phyloP scores from a whole-genome alignment of 805 yeast species.

The Sugiyamaella valdiviana region DNA sequence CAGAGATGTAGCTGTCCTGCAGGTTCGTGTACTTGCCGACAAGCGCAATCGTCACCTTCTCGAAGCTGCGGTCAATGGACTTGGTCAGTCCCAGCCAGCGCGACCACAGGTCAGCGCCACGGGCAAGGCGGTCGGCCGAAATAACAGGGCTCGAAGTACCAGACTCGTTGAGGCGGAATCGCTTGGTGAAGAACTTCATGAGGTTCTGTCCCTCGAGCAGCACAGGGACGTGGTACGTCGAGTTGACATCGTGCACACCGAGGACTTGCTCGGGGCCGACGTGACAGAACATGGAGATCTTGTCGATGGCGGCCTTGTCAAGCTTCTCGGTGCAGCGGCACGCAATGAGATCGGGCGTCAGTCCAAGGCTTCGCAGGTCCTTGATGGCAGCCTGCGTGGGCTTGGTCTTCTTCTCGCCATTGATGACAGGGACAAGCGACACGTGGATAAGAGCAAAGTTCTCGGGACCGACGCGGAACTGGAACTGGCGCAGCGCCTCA shows the following conservation, averaged over 20 bases:
- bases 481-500: constrained; percentile 98
- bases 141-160: constrained; percentile 30
- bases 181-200: constrained; percentile 62
- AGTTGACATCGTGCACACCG: constrained; percentile 93
- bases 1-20: constrained; percentile 92
- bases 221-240: constrained; percentile 95
- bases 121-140: constrained; percentile 42
- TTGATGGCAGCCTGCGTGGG: constrained; percentile 99
- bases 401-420: constrained; percentile 98
- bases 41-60: constrained; percentile 86
- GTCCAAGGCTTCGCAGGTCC: constrained; percentile 91
- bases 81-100: constrained; percentile 79
- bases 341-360: constrained; percentile 94
- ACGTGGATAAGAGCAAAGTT: constrained; percentile 96
- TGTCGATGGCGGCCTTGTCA: constrained; percentile 79
- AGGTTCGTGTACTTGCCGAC: constrained; percentile 96
- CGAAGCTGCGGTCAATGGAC: constrained; percentile 74
- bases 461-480: constrained; percentile 90
- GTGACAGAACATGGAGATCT: constrained; percentile 98
- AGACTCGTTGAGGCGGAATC: constrained; percentile 54
- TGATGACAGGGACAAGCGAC: constrained; percentile 93
- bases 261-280: constrained; percentile 97
- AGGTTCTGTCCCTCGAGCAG: constrained; percentile 81
- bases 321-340: constrained; percentile 88
- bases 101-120: constrained; percentile 62